These are phyloP conservation scores for Chlamydomonas schloesseri DNA, from an alignment of 139 green algal species.

Conservation along the genomic window DNA sequence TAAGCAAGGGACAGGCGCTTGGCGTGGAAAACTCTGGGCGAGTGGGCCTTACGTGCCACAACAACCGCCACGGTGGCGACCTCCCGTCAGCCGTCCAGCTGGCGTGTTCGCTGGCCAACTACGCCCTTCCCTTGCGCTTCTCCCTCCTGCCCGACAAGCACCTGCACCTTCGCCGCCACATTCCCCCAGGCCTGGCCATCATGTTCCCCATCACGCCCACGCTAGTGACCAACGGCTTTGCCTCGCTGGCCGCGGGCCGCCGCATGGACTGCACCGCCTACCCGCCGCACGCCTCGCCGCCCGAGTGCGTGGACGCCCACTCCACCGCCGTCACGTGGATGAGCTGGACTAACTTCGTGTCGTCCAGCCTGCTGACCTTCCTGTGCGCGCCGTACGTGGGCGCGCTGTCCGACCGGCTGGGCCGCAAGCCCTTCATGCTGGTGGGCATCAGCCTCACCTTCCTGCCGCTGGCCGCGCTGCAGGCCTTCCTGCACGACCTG, in stretches of 20 bases:
- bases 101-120: background rate
- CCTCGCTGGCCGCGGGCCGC: conserved; percentile 62
- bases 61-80: too few species aligned
- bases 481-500: conserved; percentile 54
- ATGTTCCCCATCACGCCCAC: conserved; percentile 77
- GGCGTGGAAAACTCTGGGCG: background rate
- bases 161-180: background rate
- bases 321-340: conserved; percentile 53
- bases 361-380: conserved; percentile 73
- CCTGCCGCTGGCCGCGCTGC: conserved; percentile 61
- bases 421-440: conserved; percentile 86
- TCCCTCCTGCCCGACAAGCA: too few species aligned
- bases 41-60: too few species aligned
- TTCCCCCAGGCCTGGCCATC: conserved; percentile 65
- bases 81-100: too few species aligned
- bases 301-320: conserved; percentile 47
- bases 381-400: conserved; percentile 75
- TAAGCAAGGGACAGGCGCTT: background rate
- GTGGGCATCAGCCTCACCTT: conserved; percentile 50
- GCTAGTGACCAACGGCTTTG: conserved; percentile 87
- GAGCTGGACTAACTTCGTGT: conserved; percentile 76
- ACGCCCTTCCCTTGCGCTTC: too few species aligned
- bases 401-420: conserved; percentile 68
- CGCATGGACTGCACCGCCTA: conserved; percentile 77
- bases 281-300: conserved; percentile 37